These are phyloP conservation scores for Sarcocystis neurona DNA, from an alignment of 169 alveolate species.

Conservation along the genomic window DNA sequence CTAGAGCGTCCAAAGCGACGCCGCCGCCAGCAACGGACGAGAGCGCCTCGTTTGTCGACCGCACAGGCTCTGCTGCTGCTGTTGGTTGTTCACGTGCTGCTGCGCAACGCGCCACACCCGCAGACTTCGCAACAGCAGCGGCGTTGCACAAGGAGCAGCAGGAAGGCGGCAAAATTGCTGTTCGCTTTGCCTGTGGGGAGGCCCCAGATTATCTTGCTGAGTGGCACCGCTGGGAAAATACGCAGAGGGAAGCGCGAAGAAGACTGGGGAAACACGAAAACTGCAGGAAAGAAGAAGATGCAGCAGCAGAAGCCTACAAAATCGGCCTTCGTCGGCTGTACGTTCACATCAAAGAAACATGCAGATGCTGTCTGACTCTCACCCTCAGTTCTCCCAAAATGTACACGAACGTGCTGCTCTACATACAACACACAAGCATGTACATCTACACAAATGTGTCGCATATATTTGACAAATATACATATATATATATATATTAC, in stretches of 20 bases:
- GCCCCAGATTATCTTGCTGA: not conserved
- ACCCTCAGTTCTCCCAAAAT: not conserved
- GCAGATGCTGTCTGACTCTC: not conserved
- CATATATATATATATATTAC: not conserved
- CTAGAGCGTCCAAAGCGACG: not conserved
- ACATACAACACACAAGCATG: not conserved
- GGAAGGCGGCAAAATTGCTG: not conserved
- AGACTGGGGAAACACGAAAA: no score
- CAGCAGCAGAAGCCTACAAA: not conserved
- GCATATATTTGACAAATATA: not conserved
- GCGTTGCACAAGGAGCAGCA: not conserved
- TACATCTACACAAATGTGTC: not conserved
- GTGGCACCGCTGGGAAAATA: not conserved
- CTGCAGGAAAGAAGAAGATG: not conserved
- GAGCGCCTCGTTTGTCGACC: not conserved
- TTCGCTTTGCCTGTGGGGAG: not conserved
- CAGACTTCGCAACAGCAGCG: not conserved
- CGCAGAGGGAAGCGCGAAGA: not conserved
- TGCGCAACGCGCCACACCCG: not conserved
- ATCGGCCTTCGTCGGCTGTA: not conserved
- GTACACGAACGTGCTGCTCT: not conserved
- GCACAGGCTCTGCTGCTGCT: not conserved
- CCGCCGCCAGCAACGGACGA: not conserved
- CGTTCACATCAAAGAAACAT: not conserved
- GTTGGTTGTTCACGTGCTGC: no score